phyloP scores from a whole-genome alignment of 495 filamentous ascomycete genomes.

The Amniculicola lignicola region DNA sequence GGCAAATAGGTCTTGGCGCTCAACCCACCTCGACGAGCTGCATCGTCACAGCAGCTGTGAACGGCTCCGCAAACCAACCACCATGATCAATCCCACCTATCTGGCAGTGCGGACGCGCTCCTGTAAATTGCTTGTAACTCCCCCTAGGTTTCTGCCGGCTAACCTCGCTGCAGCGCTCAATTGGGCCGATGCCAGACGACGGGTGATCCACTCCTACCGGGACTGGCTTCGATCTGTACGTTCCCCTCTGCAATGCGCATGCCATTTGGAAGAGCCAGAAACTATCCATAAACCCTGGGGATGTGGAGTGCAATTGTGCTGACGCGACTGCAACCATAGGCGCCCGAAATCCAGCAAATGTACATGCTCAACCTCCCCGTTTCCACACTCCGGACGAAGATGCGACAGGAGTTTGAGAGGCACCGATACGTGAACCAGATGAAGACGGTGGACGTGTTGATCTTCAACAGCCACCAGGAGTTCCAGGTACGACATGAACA shows the following conservation, averaged over 20 bases:
- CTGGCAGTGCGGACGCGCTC: conserved; percentile 84
- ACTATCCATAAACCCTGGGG: no score
- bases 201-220: conserved; percentile 82
- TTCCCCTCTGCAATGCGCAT: conserved; percentile 26
- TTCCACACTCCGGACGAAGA: conserved; percentile 83
- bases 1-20: conserved; percentile 2
- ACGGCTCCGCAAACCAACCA: conserved; percentile 39
- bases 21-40: conserved; percentile 5
- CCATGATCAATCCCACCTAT: conserved; percentile 87
- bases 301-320: no score
- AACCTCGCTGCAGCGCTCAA: conserved; percentile 62
- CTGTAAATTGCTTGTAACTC: conserved; percentile 53
- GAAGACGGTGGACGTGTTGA: conserved; percentile 77
- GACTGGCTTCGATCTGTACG: conserved; percentile 92
- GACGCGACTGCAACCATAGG: conserved; percentile 50
- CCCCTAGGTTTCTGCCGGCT: background rate
- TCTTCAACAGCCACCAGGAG: conserved; percentile 84
- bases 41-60: conserved; percentile 13
- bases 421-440: conserved; percentile 91
- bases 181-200: conserved; percentile 76
- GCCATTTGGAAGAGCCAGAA: no score
- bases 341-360: conserved; percentile 93
- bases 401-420: conserved; percentile 95
- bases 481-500: conserved; percentile 62
- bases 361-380: conserved; percentile 89